phyloP scores from a whole-genome alignment of 2,329 filamentous ascomycete species.

The Cordyceps cateniannulata region DNA sequence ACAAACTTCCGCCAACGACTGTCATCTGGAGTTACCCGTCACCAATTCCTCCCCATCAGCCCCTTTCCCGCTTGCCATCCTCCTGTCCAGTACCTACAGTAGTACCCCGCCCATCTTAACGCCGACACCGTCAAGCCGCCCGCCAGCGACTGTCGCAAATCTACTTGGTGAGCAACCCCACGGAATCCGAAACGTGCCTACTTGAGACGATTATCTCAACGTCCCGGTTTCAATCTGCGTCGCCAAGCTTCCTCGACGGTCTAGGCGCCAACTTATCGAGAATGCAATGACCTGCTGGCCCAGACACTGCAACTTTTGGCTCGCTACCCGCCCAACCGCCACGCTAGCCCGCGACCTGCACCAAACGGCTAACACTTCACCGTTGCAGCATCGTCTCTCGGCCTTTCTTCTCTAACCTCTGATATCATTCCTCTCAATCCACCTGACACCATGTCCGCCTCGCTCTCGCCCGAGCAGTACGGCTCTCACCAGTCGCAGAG shows the following conservation, averaged over 20 bases:
- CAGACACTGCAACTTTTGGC: neutral
- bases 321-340: neutral
- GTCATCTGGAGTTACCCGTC: too few species aligned
- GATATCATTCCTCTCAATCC: neutral
- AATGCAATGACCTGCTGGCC: neutral
- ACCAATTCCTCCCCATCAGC: neutral
- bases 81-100: neutral
- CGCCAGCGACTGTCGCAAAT: neutral
- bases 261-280: neutral
- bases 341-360: neutral
- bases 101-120: conserved; percentile 5
- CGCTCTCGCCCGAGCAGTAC: conserved; percentile 36
- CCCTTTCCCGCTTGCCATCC: neutral
- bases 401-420: neutral
- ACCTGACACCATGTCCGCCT: conserved; percentile 21
- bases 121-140: neutral
- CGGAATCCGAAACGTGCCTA: conserved; percentile 7
- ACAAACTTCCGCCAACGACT: neutral
- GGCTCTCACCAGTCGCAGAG: conserved; percentile 21
- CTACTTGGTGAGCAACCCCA: conserved; percentile 6
- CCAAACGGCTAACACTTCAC: neutral
- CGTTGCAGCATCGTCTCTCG: neutral
- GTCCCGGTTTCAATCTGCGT: conserved; percentile 10
- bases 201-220: conserved; percentile 5
- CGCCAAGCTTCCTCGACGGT: neutral